phyloP scores from a whole-genome alignment of 2,329 filamentous ascomycete genomes.

The Leptoxyphium fumago region DNA sequence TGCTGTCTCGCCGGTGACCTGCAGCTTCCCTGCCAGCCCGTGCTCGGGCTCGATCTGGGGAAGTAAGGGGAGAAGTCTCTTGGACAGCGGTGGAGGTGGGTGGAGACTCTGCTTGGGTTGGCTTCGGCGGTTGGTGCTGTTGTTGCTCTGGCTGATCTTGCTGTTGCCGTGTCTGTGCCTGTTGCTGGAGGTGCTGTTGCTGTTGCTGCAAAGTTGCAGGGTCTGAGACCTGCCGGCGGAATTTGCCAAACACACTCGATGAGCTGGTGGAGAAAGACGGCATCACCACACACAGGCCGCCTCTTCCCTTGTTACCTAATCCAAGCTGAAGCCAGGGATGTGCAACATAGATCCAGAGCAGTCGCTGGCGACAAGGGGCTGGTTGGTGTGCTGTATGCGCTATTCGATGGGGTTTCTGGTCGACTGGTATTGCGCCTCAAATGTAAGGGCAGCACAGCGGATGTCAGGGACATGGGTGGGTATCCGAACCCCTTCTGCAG shows the following conservation, averaged over 20 bases:
- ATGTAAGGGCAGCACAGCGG: too few species aligned
- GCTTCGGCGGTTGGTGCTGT: background rate
- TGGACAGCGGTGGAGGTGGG: background rate
- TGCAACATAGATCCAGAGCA: background rate
- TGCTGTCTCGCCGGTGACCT: conserved; percentile 11
- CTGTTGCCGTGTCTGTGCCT: too few species aligned
- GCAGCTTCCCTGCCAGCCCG: background rate
- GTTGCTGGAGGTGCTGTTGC: too few species aligned
- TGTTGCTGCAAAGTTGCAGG: background rate
- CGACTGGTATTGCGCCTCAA: too few species aligned
- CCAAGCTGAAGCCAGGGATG: background rate
- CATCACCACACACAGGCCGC: background rate
- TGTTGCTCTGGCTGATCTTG: too few species aligned
- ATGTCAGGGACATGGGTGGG: too few species aligned
- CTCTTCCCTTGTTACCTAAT: background rate
- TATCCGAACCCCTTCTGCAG: too few species aligned
- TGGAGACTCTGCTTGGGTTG: background rate
- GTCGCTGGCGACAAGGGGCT: too few species aligned
- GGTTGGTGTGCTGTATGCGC: too few species aligned
- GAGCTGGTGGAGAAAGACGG: background rate
- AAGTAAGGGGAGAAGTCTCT: background rate
- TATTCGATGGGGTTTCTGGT: too few species aligned
- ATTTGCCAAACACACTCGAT: background rate
- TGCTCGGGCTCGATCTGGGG: background rate
- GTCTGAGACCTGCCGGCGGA: background rate